Conservation (phyloP, 2,329 filamentous ascomycete species). For the Fusarium pilosicola region DNA sequence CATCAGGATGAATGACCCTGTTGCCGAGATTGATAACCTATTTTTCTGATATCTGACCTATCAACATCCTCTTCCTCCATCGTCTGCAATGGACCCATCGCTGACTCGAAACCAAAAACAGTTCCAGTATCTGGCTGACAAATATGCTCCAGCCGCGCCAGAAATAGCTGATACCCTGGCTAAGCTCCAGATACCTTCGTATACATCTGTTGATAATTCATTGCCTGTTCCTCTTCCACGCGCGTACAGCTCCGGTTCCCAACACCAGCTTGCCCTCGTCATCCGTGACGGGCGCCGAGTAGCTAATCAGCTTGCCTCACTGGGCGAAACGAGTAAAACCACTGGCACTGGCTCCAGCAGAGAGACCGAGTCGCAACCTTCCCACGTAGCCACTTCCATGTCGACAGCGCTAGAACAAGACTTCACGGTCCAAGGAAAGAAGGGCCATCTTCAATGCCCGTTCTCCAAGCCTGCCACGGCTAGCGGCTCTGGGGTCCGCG, state of each 20-base stretch:
- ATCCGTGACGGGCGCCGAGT: conserved; percentile 72
- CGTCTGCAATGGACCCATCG: conserved; percentile 26
- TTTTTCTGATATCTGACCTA: conserved; percentile 53
- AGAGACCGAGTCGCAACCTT: conserved; percentile 57
- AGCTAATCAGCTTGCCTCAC: conserved; percentile 61
- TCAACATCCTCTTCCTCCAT: background rate
- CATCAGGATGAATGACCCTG: conserved; percentile 60
- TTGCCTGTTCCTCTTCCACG: conserved; percentile 65
- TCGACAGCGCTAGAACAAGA: conserved; percentile 83
- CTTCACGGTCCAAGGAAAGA: conserved; percentile 87
- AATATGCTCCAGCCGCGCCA: conserved; percentile 71
- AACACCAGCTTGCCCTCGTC: conserved; percentile 69
- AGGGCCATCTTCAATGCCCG: conserved; percentile 82
- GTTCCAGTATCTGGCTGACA: conserved; percentile 74
- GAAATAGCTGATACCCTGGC: conserved; percentile 74
- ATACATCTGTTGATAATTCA: conserved; percentile 59
- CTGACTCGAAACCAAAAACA: conserved; percentile 48
- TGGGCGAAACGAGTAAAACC: conserved; percentile 62
- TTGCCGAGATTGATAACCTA: conserved; percentile 68
- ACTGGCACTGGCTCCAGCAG: conserved; percentile 60
- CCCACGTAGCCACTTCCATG: conserved; percentile 63
- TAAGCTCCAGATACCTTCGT: conserved; percentile 72
- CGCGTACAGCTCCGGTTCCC: conserved; percentile 53
- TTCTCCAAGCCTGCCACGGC: conserved; percentile 66
- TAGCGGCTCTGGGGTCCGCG: conserved; percentile 41